Base-by-base conservation (phyloP, 371 early-diverging fungal species). In the Mucor plumbeus region DNA sequence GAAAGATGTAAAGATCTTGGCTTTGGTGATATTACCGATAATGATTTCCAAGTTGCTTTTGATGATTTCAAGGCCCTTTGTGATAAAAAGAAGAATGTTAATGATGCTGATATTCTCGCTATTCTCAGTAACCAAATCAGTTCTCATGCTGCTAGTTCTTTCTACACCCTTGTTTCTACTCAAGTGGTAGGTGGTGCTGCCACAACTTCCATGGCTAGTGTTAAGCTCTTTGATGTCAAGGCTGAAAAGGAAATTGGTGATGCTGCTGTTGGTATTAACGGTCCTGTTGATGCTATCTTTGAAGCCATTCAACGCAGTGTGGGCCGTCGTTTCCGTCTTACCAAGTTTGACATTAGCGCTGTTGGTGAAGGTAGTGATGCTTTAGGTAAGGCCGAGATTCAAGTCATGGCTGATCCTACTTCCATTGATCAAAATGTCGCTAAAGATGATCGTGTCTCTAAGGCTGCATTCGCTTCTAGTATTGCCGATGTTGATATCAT, bases 1-100 rank as follows among this genome's bases (percentile, higher is more conserved):
- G 85, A 88, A 36, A 90, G 93, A 59, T 84, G 96, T 61, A 90
- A 85, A 65, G 86, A 90, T 54, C 84, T 98, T 39, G 92, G 95
- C n/a, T 94, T 88, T 73, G 76, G 75, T 13, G 87, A 88, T 55
- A 79, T 92, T 63, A 65, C 73, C 17, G 87, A 86, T 6, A 80
- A 77, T 21, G 89, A 88, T 61, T 87, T 95, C 84, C 91, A 95
- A 77, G 68, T 78, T 15, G 89, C 92, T 1, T 98, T 98, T 84
- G 87, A 76, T 7, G 81, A 84, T 35, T 98, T 98, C 88, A 98
- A 98, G 85, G 74, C 87, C 36, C 79, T 96, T 61, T 96, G 97
- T 31, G 98, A 98, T 67, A 81, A 88, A 44, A 97, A 95, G 82
- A 95, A 95, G 83, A 92, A 91, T 39, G 90, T 98, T 17, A 92